Evolutionary conservation across 2,329 filamentous ascomycete species (phyloP), one percentile per base, ranked within the genome.

Genomic region (Nothophoma quercina): DNA sequence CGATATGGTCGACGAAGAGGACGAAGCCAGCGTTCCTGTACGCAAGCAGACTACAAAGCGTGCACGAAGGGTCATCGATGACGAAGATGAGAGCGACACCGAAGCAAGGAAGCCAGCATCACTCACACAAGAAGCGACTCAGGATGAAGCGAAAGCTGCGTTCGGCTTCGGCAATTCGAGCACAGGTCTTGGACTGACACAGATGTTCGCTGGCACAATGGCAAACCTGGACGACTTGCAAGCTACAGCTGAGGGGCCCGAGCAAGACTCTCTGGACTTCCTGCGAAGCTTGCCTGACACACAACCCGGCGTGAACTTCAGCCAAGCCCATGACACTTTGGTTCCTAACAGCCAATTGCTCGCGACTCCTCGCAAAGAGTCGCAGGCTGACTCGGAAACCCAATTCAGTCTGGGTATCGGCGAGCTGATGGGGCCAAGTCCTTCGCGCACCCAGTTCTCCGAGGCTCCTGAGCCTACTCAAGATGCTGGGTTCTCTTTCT

Each of bases 151-250:
- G 10, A 71, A 72, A 56, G 73, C 74, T 8, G 74, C 72, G 6
- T 77, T 77, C 55, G 66, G 77, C 61, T 70, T 79, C 66, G 52
- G 70, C 6, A 65, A 66, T n/a, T 55, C 61, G n/a, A 53, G 69
- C 36, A 68, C 72, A 32, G 74, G 79, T 5, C 72, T 96, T 33
- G 89, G 91, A 8, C 81, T 96, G 35, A 96, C 91, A 0, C 93
- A 96, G 65, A 93, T 95, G 57, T 97, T 96, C 69, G 90, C 89
- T 5, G 91, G 91, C 10, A 96, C 92, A 1, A 89, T 97, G 85
- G 91, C 90, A 39, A 86, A 84, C 29, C 78, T 80, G 53, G 75
- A 81, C 40, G 73, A 65, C 7, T 59, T 65, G 79, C 70, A 74
- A 13, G 69, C 62, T 40, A 50, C 60, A 34, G 23, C 26, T 56